Percentiles rank a stretch among this genome's conserved stretches.
These are phyloP conservation scores for Shiraia sp. DNA, from an alignment of 2,329 filamentous ascomycete genomes.

Conservation along the genomic window DNA sequence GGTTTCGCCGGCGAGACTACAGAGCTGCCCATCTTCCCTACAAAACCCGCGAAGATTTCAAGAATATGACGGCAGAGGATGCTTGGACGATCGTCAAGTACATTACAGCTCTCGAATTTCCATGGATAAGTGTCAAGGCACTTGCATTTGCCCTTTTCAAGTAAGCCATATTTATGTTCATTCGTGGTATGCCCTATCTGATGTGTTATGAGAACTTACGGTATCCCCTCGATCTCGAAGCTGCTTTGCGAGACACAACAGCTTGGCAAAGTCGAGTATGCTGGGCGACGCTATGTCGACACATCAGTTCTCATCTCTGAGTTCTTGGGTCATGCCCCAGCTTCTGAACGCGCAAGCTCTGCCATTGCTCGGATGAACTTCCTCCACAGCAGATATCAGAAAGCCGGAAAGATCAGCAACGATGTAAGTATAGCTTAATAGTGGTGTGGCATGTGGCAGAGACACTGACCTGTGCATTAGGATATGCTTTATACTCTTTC, in stretches of 20 bases:
- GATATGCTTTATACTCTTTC: conserved; percentile 69
- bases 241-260: conserved; percentile 41
- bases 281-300: conserved; percentile 36
- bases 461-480: too few species aligned
- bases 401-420: conserved; percentile 62
- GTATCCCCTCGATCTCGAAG: conserved; percentile 43
- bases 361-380: conserved; percentile 68
- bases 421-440: conserved; percentile 24
- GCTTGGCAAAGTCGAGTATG: conserved; percentile 26
- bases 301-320: conserved; percentile 39
- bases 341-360: conserved; percentile 38
- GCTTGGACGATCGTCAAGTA: conserved; percentile 55
- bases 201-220: conserved; percentile 32
- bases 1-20: conserved; percentile 45
- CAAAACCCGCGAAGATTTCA: conserved; percentile 50
- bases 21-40: conserved; percentile 51
- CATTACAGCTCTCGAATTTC: conserved; percentile 59
- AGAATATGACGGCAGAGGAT: conserved; percentile 59
- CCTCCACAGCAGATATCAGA: conserved; percentile 62
- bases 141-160: conserved; percentile 64
- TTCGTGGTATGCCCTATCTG: neutral
- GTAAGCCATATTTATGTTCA: conserved; percentile 8
- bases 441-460: too few species aligned
- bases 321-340: conserved; percentile 29
- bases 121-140: conserved; percentile 54